Conservation (phyloP, 805 yeast genomes). For the Hanseniaspora taiwanica region DNA sequence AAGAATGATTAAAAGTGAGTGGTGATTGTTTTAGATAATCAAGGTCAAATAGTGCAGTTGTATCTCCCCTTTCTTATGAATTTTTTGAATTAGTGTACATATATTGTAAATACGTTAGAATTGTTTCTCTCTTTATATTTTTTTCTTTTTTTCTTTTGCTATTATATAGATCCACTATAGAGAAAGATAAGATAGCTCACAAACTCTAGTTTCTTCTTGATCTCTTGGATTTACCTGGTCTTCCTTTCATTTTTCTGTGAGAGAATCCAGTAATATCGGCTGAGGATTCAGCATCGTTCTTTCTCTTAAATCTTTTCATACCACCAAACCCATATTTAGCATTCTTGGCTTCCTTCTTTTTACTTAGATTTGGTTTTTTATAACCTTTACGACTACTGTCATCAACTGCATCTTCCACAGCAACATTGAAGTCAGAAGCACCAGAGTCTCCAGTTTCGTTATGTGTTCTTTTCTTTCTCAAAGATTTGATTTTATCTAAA, state of each 20-base stretch:
- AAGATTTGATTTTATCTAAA: conserved; percentile 76
- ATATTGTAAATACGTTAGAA: too few relatives aligned
- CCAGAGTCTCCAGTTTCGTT: conserved; percentile 43
- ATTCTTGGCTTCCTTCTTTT: conserved; percentile 59
- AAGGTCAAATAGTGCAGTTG: too few relatives aligned
- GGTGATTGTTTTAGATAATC: too few relatives aligned
- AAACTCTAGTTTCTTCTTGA: conserved; percentile 16
- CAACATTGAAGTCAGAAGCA: conserved; percentile 73
- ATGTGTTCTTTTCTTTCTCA: conserved; percentile 76
- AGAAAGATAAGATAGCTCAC: too few relatives aligned
- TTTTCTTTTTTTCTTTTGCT: too few relatives aligned
- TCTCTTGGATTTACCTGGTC: conserved; percentile 49
- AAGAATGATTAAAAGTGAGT: too few relatives aligned
- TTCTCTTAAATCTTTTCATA: conserved; percentile 56
- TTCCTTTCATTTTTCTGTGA: conserved; percentile 38
- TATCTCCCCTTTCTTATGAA: too few relatives aligned
- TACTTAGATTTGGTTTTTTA: conserved; percentile 34
- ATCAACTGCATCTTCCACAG: conserved; percentile 70
- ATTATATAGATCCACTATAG: too few relatives aligned
- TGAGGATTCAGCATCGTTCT: conserved; percentile 60
- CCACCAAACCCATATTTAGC: conserved; percentile 70
- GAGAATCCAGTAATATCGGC: conserved; percentile 45
- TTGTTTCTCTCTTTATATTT: too few relatives aligned
- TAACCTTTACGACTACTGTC: conserved; percentile 26
- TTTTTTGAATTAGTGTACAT: too few relatives aligned